Conservation (phyloP, 495 filamentous ascomycete species). For the Terfezia claveryi region DNA sequence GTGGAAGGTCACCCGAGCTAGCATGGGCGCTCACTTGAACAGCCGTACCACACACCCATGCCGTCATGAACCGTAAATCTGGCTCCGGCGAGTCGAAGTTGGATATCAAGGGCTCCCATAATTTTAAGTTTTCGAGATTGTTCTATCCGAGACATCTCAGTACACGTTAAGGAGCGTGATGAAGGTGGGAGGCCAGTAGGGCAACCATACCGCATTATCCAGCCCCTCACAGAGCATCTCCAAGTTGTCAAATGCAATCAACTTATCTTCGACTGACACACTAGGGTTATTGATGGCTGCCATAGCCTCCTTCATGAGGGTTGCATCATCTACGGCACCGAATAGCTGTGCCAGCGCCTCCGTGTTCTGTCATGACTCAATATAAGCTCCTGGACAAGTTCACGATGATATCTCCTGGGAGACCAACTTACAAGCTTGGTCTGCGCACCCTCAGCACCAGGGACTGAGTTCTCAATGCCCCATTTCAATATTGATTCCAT, state of each 20-base stretch:
- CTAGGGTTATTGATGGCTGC: slow-evolving; percentile 40
- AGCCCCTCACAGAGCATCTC: slow-evolving; percentile 77
- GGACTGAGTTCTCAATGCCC: slow-evolving; percentile 60
- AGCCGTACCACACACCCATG: slow-evolving; percentile 82
- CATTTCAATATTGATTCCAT: slow-evolving; percentile 78
- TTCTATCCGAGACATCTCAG: slow-evolving; percentile 24
- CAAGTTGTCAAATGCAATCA: slow-evolving; percentile 88
- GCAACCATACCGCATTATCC: slow-evolving; percentile 45
- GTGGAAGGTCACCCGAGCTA: not conserved
- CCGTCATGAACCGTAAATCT: slow-evolving; percentile 57
- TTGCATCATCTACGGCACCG: slow-evolving; percentile 62
- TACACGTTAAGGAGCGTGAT: too few species aligned
- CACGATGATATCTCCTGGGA: not conserved
- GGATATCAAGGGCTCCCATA: slow-evolving; percentile 60
- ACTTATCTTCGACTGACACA: slow-evolving; percentile 47
- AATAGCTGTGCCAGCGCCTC: slow-evolving; percentile 51
- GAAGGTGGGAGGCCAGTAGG: too few species aligned
- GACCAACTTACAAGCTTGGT: not conserved
- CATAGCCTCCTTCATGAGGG: slow-evolving; percentile 72
- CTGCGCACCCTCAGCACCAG: slow-evolving; percentile 20
- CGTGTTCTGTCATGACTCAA: slow-evolving; percentile 22
- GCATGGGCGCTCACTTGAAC: slow-evolving; percentile 24
- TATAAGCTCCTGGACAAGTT: not conserved
- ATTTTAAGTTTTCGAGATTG: slow-evolving; percentile 49
- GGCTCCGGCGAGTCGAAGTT: slow-evolving; percentile 43